Evolutionary conservation across 2,329 filamentous ascomycete species (phyloP), one percentile per base, ranked within the genome.

Genomic region (Dactylellina sp.): DNA sequence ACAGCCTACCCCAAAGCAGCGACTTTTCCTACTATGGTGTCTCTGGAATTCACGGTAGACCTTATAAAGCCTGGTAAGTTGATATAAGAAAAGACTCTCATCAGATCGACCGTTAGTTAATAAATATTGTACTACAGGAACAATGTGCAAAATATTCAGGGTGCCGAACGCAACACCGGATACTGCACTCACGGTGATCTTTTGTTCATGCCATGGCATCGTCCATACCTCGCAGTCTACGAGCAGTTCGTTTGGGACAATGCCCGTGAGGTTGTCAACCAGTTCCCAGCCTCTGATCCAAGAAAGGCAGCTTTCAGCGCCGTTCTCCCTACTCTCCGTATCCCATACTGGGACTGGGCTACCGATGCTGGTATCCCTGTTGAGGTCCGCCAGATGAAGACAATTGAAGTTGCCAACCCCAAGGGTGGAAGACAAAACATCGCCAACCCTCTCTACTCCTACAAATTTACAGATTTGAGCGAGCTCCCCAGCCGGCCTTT

Each of bases 1-100:
- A 92, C 81, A 86, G 84, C 72, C 86, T 86, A 63, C 83, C 88
- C 76, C 89, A 92, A 81, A 83, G 84, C 28, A 83, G 87, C 74
- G 84, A 84, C 63, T 83, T 89, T 32, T 94, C 91, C 46, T 95
- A 88, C 84, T 96, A 93, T 81, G 87, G 91, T 78, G 86, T 96
- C 77, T 86, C 90, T 70, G 91, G 92, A 91, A 91, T 96, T 76
- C 92, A 96, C 80, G 92, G 92, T 2, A 57, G 50, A 32, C 66
- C 66, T 18, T 71, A 50, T 18, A 71, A 57, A 18, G 28, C 66
- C 22, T 71, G 66, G 63, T 62, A 62, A 32, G 59, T 44, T 50
- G 2, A 25, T 28, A 52, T 3, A 28, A 2, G 7, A n/a, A 11
- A 28, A 32, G 7, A 28, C 7, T 28, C 11, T 46, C 20, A 46